Evolutionary conservation across 129 eudicot genomes (phyloP).

Genomic region (Lonicera japonica): DNA sequence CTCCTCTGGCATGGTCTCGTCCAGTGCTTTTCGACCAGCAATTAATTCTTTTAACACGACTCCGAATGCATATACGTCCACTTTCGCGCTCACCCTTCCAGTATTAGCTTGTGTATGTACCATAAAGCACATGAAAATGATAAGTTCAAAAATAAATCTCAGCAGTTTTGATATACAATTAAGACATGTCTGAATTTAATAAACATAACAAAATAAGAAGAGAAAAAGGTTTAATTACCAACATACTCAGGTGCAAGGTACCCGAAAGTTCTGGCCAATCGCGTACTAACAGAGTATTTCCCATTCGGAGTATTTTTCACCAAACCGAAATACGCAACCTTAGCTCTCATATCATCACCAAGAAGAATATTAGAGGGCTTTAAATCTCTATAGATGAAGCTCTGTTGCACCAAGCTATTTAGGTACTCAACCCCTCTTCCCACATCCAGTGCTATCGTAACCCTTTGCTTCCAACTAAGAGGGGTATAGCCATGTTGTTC

Average conservation of each 20-base stretch:
- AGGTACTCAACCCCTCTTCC: no score
- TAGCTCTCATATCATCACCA: no score
- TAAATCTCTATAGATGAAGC: no score
- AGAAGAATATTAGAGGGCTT: no score
- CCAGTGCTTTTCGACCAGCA: slow-evolving; percentile 43
- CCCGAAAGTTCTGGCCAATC: slow-evolving; percentile 38
- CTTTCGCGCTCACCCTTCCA: slow-evolving; percentile 54
- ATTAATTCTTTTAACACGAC: slow-evolving; percentile 51
- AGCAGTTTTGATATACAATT: no score
- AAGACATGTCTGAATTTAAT: no score
- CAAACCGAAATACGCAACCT: slow-evolving; percentile 36
- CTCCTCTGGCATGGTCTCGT: slow-evolving; percentile 38
- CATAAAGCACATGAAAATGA: no score
- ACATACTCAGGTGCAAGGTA: no score
- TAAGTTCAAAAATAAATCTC: no score
- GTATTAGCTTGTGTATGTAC: slow-evolving; percentile 41
- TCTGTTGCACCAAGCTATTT: no score
- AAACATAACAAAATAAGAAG: no score
- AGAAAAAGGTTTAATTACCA: no score
- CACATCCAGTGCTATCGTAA: slow-evolving; percentile 38
- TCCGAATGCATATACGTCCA: slow-evolving; percentile 55
- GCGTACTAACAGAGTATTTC: slow-evolving; percentile 32
- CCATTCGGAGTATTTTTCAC: slow-evolving; percentile 37
- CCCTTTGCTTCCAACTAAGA: slow-evolving; percentile 33
- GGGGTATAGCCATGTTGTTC: slow-evolving; percentile 21